These are phyloP conservation scores for Epichloe gansuensis DNA, from an alignment of 2,329 filamentous ascomycete species.

Conservation along the genomic window DNA sequence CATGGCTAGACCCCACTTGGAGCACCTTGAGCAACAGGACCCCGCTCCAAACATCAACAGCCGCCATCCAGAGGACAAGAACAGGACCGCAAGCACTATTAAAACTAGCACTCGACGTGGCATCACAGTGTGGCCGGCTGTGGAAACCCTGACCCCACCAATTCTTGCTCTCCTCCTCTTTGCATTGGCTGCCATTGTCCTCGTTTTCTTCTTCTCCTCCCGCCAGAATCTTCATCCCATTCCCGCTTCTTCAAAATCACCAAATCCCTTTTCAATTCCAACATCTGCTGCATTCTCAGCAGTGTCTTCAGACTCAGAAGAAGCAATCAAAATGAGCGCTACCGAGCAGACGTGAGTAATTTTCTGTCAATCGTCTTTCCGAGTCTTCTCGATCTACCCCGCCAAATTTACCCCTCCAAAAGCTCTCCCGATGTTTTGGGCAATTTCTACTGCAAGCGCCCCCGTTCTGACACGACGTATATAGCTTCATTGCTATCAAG, in stretches of 20 bases:
- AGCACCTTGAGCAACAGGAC: slow-evolving; percentile 2
- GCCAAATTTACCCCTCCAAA: slow-evolving; percentile 17
- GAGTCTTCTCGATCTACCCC: slow-evolving; percentile 15
- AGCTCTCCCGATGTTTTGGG: not conserved
- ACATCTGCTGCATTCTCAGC: slow-evolving; percentile 13
- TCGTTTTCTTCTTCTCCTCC: slow-evolving; percentile 11
- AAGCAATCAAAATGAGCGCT: slow-evolving; percentile 48
- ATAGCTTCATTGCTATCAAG: slow-evolving; percentile 99
- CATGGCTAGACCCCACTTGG: slow-evolving; percentile 6
- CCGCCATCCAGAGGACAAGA: not conserved
- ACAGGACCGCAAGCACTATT: not conserved
- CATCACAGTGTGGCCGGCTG: slow-evolving; percentile 17
- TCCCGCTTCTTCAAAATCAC: slow-evolving; percentile 17
- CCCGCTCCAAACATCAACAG: slow-evolving; percentile 5
- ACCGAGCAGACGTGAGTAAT: slow-evolving; percentile 71
- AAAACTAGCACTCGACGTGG: not conserved
- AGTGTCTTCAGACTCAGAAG: slow-evolving; percentile 14
- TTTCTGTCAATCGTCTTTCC: not conserved
- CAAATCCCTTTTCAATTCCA: slow-evolving; percentile 15
- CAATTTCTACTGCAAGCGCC: not conserved
- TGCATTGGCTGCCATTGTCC: slow-evolving; percentile 23
- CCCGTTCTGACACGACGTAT: slow-evolving; percentile 13
- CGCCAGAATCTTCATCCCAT: slow-evolving; percentile 9
- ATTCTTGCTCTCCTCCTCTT: slow-evolving; percentile 28
- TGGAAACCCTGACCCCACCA: slow-evolving; percentile 31